A percentile compares a stretch with the other conserved stretches of the same genome.
These are phyloP conservation scores for Pyricularia pennisetigena DNA, from an alignment of 2,329 filamentous ascomycete genomes.

Conservation along the genomic window DNA sequence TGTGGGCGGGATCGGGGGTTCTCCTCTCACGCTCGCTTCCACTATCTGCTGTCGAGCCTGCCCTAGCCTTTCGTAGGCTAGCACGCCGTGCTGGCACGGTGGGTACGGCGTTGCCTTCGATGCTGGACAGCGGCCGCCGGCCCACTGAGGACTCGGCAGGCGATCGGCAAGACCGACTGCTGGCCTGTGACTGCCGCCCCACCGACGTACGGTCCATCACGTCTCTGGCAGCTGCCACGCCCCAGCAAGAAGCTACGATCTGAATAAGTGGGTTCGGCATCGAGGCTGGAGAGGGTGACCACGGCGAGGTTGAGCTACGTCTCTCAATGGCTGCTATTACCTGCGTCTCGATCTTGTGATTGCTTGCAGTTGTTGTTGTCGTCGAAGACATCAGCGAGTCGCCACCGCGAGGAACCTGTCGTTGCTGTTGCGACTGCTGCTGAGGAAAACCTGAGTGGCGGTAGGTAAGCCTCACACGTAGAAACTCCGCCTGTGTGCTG, in stretches of 20 bases:
- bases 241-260: slow-evolving; percentile 40
- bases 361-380: slow-evolving; percentile 9
- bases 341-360: slow-evolving; percentile 36
- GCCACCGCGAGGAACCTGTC: not conserved
- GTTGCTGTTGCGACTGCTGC: slow-evolving; percentile 8
- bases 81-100: not conserved
- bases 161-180: not conserved
- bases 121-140: not conserved
- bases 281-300: slow-evolving; percentile 36
- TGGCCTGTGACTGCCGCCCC: not conserved
- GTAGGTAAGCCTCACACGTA: slow-evolving; percentile 43
- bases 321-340: slow-evolving; percentile 39
- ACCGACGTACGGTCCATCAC: slow-evolving; percentile 23
- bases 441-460: slow-evolving; percentile 44
- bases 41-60: not conserved
- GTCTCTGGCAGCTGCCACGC: slow-evolving; percentile 29
- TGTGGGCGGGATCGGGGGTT: slow-evolving; percentile 7
- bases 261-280: slow-evolving; percentile 30
- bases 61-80: slow-evolving; percentile 7
- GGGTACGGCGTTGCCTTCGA: not conserved
- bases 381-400: not conserved
- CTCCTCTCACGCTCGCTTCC: not conserved
- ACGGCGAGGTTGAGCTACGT: slow-evolving; percentile 36
- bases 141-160: not conserved
- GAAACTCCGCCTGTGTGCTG: slow-evolving; percentile 33